Evolutionary conservation across 305 asterid species (phyloP).

Genomic region (Salvia sclarea): DNA sequence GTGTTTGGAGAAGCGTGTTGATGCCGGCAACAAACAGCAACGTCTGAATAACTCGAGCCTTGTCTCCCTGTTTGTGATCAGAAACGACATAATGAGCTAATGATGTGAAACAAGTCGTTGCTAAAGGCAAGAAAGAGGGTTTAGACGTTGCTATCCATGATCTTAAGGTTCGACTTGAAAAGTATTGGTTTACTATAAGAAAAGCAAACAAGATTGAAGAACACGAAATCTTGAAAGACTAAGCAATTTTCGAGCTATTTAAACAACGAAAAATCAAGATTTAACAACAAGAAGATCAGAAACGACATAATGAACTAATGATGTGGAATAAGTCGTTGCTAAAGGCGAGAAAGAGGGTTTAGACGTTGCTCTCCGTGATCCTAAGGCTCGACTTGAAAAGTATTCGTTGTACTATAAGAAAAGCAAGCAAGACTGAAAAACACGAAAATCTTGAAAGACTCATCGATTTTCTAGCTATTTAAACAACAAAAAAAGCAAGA

Average conservation of each 20-base stretch:
- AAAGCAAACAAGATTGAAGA: too few relatives aligned
- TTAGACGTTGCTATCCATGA: too few relatives aligned
- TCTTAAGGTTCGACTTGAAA: not conserved
- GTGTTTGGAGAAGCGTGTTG: conserved; percentile 91
- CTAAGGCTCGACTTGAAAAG: not conserved
- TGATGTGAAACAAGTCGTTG: not conserved
- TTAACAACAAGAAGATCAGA: not conserved
- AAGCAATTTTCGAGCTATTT: not conserved
- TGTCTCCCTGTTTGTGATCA: conserved; percentile 82
- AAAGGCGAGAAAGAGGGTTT: too few relatives aligned
- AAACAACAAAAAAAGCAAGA: not conserved
- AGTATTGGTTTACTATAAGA: not conserved
- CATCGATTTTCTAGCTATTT: not conserved
- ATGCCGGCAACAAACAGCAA: conserved; percentile 91
- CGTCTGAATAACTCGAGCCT: conserved; percentile 87
- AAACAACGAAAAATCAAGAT: not conserved
- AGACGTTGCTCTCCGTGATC: too few relatives aligned
- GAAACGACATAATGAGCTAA: too few relatives aligned
- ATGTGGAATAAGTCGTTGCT: not conserved
- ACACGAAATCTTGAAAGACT: not conserved
- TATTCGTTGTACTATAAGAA: too few relatives aligned
- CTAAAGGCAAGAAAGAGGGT: too few relatives aligned
- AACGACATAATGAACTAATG: too few relatives aligned
- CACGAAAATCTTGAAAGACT: not conserved
- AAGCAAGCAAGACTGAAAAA: too few relatives aligned